Base-by-base conservation (phyloP, 768 basidiomycete genomes). In the Pleurotus platypus region DNA sequence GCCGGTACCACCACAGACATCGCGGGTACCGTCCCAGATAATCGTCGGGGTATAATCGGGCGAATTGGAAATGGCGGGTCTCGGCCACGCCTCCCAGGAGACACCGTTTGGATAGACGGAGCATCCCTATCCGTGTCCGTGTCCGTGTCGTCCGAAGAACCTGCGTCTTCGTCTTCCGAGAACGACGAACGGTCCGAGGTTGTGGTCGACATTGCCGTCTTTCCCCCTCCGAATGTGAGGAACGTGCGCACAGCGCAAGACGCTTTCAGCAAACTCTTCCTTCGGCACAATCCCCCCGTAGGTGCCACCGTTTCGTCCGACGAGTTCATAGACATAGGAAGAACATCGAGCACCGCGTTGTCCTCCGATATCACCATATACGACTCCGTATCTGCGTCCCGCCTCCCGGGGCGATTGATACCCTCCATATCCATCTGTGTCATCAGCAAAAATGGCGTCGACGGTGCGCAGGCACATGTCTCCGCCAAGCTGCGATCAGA, bases 301-400 rank as follows among this genome's bases (percentile, higher is more conserved):
- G 18, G 16, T 26, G 3, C 39, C 38, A 40, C 7, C 20, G 39
- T 15, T 54, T 54, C 51, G 18, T 35, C 18, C 30, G 30, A 35
- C 11, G 30, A 35, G 30, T 35, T 35, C 30, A 11, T 35, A 11
- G 30, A 35, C 8, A 54, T n/a, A 13, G 51, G 16, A 5, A 54
- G 22, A 12, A 54, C 51, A 42, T 54, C 51, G 24, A 54, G 51
- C 20, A 54, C 51, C 5, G 51, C 51, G 24, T 54, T 54, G 12
- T 54, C 51, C 51, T 54, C 37, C n/a, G 51, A 54, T 11, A 54
- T 39, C 7, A 54, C 51, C 38, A 54, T n/a, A 26, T 54, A 54
- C 8, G 51, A 54, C 12, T 54, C 51, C 9, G 18, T 42, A 8
- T 22, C 22, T 39, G 51, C 22, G n/a, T 9, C 39, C 18, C 49